phyloP scores from a whole-genome alignment of 176 grass and related monocot genomes.

The Pontederia paniculata region DNA sequence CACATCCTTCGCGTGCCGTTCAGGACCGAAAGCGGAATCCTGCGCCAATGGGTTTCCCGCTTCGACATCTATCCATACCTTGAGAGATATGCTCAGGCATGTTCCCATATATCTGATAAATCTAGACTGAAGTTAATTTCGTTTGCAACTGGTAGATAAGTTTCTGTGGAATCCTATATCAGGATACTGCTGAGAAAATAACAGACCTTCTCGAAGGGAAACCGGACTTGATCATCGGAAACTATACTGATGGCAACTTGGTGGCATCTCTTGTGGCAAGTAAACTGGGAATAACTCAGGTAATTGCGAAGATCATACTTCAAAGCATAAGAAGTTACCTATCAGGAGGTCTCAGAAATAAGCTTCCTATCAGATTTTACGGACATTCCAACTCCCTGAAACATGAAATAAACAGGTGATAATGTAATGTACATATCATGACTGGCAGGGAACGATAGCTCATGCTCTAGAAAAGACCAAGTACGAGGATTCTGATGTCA shows the following conservation, averaged over 20 bases:
- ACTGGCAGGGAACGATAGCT: slow-evolving; percentile 66
- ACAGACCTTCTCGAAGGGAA: slow-evolving; percentile 79
- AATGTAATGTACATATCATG: not conserved
- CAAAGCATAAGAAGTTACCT: not conserved
- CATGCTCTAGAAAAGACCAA: slow-evolving; percentile 98
- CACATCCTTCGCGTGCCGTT: slow-evolving; percentile 87
- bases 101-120: not conserved
- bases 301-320: slow-evolving; percentile 1
- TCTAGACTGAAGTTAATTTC: not conserved
- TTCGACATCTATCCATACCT: slow-evolving; percentile 95
- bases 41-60: slow-evolving; percentile 81
- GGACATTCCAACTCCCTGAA: no score
- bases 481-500: slow-evolving; percentile 81
- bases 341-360: not conserved
- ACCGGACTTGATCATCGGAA: slow-evolving; percentile 90
- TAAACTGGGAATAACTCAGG: slow-evolving; percentile 89
- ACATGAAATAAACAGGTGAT: no score
- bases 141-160: not conserved
- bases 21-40: slow-evolving; percentile 42
- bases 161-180: slow-evolving; percentile 1
- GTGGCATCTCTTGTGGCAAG: slow-evolving; percentile 75
- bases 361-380: no score
- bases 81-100: slow-evolving; percentile 92
- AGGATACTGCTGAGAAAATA: slow-evolving; percentile 72
- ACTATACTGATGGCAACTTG: slow-evolving; percentile 92